A percentile compares a stretch with the other conserved stretches of the same genome.
These are phyloP conservation scores for Friedmanniomyces simplex DNA, from an alignment of 495 filamentous ascomycete genomes.

Conservation along the genomic window DNA sequence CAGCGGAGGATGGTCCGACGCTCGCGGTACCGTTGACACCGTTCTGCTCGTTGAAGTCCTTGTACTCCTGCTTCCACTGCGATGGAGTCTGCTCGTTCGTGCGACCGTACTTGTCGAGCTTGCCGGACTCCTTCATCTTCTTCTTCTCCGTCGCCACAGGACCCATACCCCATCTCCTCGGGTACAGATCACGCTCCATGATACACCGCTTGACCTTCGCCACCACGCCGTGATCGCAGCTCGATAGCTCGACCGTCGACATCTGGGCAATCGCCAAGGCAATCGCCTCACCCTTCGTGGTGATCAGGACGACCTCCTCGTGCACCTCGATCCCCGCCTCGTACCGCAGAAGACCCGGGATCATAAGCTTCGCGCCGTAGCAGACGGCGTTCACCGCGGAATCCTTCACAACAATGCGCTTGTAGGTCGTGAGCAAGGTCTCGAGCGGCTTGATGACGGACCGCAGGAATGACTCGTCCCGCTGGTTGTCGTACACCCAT, in stretches of 20 bases:
- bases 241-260: slow-evolving; percentile 83
- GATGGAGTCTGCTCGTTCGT: slow-evolving; percentile 84
- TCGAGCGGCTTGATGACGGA: slow-evolving; percentile 83
- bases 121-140: slow-evolving; percentile 95
- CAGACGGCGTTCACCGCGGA: slow-evolving; percentile 91
- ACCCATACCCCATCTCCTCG: slow-evolving; percentile 86
- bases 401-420: slow-evolving; percentile 95
- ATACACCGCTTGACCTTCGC: slow-evolving; percentile 97
- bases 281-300: slow-evolving; percentile 96
- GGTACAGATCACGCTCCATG: slow-evolving; percentile 97
- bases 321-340: slow-evolving; percentile 78
- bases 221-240: slow-evolving; percentile 91
- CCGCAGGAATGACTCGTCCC: slow-evolving; percentile 79
- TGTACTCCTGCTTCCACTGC: slow-evolving; percentile 82
- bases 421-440: slow-evolving; percentile 81
- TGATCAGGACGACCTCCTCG: slow-evolving; percentile 93
- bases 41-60: slow-evolving; percentile 61
- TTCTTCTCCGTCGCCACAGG: slow-evolving; percentile 91
- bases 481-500: slow-evolving; percentile 82
- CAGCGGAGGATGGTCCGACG: background rate
- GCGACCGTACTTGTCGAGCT: slow-evolving; percentile 93
- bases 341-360: slow-evolving; percentile 85
- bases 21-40: slow-evolving; percentile 20
- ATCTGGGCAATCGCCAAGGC: slow-evolving; percentile 92
- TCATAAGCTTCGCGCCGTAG: slow-evolving; percentile 97